Percentiles rank a stretch among this genome's conserved stretches.
Conservation (phyloP, 2,329 filamentous ascomycete species). For the Emergomyces orientalis region DNA sequence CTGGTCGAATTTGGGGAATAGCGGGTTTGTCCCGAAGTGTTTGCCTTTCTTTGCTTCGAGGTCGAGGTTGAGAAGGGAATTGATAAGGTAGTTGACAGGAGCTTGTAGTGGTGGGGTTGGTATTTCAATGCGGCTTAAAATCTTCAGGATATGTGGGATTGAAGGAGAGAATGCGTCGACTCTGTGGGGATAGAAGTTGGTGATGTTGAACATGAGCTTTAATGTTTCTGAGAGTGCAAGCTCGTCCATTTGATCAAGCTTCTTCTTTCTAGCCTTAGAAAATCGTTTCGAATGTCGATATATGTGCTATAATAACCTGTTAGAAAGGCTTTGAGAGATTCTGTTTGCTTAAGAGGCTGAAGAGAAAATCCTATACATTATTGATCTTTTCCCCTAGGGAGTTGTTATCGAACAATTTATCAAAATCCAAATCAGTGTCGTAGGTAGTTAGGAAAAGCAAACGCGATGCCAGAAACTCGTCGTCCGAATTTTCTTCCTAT, state of each 20-base stretch:
- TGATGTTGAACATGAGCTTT: conserved; percentile 83
- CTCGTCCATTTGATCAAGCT: conserved; percentile 48
- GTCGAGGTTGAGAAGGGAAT: conserved; percentile 71
- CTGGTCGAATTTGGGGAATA: conserved; percentile 58
- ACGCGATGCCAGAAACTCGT: conserved; percentile 76
- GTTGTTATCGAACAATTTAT: conserved; percentile 55
- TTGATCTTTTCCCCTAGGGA: conserved; percentile 59
- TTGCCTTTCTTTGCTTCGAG: conserved; percentile 47
- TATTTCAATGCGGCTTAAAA: conserved; percentile 55
- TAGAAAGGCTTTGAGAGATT: not conserved
- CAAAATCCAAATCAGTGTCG: conserved; percentile 58
- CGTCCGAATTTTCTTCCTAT: conserved; percentile 60
- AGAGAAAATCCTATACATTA: conserved; percentile 29
- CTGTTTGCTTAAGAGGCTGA: too few species aligned
- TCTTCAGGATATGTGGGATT: conserved; percentile 59
- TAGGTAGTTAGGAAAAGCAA: conserved; percentile 76
- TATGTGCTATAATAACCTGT: conserved; percentile 45
- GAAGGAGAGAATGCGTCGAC: conserved; percentile 55
- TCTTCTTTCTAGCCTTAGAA: conserved; percentile 31
- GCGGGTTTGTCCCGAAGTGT: conserved; percentile 37
- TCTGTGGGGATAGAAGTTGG: conserved; percentile 60
- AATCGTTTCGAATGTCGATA: conserved; percentile 56
- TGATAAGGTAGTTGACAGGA: conserved; percentile 63
- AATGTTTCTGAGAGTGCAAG: conserved; percentile 76
- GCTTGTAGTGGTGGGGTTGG: conserved; percentile 60